Evolutionary conservation across 1,284 basidiomycete species (phyloP).

Genomic region (Blastosporella zonata): DNA sequence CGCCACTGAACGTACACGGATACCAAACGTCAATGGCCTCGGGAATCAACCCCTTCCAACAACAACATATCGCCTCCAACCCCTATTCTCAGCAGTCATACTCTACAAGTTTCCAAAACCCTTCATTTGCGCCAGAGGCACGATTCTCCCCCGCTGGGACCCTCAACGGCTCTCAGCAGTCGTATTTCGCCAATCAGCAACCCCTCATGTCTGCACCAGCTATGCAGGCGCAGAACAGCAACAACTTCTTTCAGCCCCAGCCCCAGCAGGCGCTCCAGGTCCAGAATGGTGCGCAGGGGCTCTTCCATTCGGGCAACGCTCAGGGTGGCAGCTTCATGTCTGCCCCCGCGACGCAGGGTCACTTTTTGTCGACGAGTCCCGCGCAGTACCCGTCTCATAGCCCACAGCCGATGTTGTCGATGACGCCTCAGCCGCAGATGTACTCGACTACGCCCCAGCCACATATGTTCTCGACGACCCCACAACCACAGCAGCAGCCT

Average conservation of each 20-base stretch:
- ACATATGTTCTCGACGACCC: slow-evolving; percentile 25
- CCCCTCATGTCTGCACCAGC: slow-evolving; percentile 17
- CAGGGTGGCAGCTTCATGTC: slow-evolving; percentile 20
- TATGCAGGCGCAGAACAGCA: slow-evolving; percentile 15
- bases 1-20: slow-evolving; percentile 11
- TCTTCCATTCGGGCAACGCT: slow-evolving; percentile 15
- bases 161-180: slow-evolving; percentile 13
- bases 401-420: slow-evolving; percentile 25
- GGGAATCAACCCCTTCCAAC: slow-evolving; percentile 21
- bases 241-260: slow-evolving; percentile 24
- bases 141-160: slow-evolving; percentile 7
- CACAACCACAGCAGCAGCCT: slow-evolving; percentile 16
- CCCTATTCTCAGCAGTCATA: slow-evolving; percentile 22
- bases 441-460: slow-evolving; percentile 20
- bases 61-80: slow-evolving; percentile 21
- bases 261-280: slow-evolving; percentile 25
- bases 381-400: slow-evolving; percentile 26
- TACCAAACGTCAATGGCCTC: slow-evolving; percentile 19
- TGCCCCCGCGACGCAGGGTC: slow-evolving; percentile 21
- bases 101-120: slow-evolving; percentile 4
- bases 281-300: slow-evolving; percentile 24
- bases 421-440: slow-evolving; percentile 22
- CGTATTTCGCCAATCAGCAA: slow-evolving; percentile 21
- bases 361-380: slow-evolving; percentile 27
- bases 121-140: slow-evolving; percentile 6